phyloP scores from a whole-genome alignment of 345 rosid species.

The Lenwebbia sp. region DNA sequence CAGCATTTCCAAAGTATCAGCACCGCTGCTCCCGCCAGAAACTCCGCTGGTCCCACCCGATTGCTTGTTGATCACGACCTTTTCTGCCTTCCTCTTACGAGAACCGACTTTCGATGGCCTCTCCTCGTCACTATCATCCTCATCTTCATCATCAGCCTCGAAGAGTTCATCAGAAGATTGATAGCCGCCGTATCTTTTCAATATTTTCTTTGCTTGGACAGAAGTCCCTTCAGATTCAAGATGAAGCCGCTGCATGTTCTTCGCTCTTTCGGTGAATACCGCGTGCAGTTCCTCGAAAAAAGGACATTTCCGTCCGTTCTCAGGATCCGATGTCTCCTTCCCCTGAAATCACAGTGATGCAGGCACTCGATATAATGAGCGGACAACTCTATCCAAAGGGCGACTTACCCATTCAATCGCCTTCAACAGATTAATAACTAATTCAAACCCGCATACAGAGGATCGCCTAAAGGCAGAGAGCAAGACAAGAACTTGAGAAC shows the following conservation, averaged over 20 bases:
- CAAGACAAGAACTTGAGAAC: background rate
- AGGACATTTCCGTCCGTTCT: slow-evolving; percentile 31
- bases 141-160: slow-evolving; percentile 24
- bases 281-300: slow-evolving; percentile 47
- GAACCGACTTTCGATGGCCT: slow-evolving; percentile 11
- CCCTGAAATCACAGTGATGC: slow-evolving; percentile 17
- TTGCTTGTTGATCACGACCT: slow-evolving; percentile 3
- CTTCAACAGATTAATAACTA: background rate
- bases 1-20: slow-evolving; percentile 22
- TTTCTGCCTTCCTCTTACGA: slow-evolving; percentile 32
- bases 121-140: slow-evolving; percentile 22
- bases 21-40: background rate
- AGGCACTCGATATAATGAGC: background rate
- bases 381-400: background rate
- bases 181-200: slow-evolving; percentile 11
- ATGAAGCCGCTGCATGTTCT: slow-evolving; percentile 26
- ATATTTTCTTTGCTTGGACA: slow-evolving; percentile 16
- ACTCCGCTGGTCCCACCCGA: slow-evolving; percentile 1
- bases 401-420: background rate
- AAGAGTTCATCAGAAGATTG: slow-evolving; percentile 24
- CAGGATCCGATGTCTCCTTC: slow-evolving; percentile 44
- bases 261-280: slow-evolving; percentile 29
- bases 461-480: background rate
- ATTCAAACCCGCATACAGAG: background rate
- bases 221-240: slow-evolving; percentile 25